Conservation (phyloP, 129 eudicot species). For the Chrysanthemum lavandulifolium region DNA sequence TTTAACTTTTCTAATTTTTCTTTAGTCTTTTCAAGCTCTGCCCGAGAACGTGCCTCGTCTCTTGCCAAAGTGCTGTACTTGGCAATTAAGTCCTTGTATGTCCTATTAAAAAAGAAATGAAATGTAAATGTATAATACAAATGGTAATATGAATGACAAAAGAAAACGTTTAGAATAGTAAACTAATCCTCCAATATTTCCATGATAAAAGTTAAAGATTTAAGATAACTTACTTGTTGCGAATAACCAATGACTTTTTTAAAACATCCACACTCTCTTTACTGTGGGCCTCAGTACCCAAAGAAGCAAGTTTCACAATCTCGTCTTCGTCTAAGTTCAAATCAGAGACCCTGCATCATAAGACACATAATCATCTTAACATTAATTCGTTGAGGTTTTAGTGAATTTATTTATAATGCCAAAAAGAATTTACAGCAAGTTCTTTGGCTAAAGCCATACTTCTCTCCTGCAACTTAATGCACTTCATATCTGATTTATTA, state of each 20-base stretch:
- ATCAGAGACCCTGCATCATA: constrained; percentile 57
- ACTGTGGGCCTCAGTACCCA: constrained; percentile 50
- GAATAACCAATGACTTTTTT: constrained; percentile 51
- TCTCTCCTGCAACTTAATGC: constrained; percentile 60
- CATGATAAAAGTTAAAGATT: not conserved
- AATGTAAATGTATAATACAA: too few species aligned
- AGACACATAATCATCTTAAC: not conserved
- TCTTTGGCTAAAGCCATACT: constrained; percentile 76
- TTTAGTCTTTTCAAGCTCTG: constrained; percentile 67
- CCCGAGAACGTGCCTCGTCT: constrained; percentile 61
- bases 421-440: constrained; percentile 43
- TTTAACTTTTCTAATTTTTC: constrained; percentile 53
- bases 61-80: constrained; percentile 67
- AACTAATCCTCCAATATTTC: not conserved
- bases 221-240: constrained; percentile 55
- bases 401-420: not conserved
- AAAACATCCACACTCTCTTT: constrained; percentile 54
- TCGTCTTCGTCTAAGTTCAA: constrained; percentile 63
- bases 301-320: constrained; percentile 66
- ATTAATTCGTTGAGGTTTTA: not conserved
- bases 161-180: not conserved
- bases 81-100: constrained; percentile 62
- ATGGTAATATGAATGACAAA: too few species aligned
- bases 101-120: too few species aligned
- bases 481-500: constrained; percentile 50